Base-by-base conservation (phyloP, 1,284 basidiomycete genomes). In the Ustilago trichophora region DNA sequence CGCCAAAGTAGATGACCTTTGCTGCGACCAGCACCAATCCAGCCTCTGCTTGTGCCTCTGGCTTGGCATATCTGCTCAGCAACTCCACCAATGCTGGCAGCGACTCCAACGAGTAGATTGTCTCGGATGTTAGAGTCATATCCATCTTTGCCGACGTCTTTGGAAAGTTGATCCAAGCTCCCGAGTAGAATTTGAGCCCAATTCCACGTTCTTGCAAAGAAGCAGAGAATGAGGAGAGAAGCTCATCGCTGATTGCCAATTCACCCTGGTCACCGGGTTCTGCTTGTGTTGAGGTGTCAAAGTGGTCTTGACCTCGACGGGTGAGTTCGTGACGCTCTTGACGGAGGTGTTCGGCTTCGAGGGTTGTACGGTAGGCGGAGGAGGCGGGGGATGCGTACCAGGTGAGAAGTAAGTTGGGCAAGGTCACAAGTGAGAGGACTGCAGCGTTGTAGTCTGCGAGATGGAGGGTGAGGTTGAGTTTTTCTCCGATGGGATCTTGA, bases 1-100 rank as follows among this genome's bases (percentile, higher is more conserved):
- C 93, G 15, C 95, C 95, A 83, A 98, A 98, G 81, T 98, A 98
- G 24, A 97, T 84, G 10, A 92, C 86, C 83, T 94, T 98, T n/a
- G 89, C 89, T 0, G 92, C 91, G 4, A 92, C 88, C 12, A 93
- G 85, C 74, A 89, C 90, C 9, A 86, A 36, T n/a, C 35, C 50
- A 10, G 47, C 35, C 11, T 40, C 27, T 4, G 6, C 18, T 5
- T 2, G 8, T 12, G 13, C 29, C 9, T 41, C 22, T 3, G 47
- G 36, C 21, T 41, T 38, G 22, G 53, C 58, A 31, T 63, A 62
- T 15, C 35, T 16, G 9, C 48, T 54, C 5, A 87, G 72, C 1
- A 87, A 83, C 24, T 83, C 76, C 12, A 93, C 83, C 19, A 97
- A 84, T n/a, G 88, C 83, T 0, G 84, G 84, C 0, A 96, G 85